Evolutionary conservation across 148 eudicot genomes (phyloP).

Genomic region (Polygonum aviculare): DNA sequence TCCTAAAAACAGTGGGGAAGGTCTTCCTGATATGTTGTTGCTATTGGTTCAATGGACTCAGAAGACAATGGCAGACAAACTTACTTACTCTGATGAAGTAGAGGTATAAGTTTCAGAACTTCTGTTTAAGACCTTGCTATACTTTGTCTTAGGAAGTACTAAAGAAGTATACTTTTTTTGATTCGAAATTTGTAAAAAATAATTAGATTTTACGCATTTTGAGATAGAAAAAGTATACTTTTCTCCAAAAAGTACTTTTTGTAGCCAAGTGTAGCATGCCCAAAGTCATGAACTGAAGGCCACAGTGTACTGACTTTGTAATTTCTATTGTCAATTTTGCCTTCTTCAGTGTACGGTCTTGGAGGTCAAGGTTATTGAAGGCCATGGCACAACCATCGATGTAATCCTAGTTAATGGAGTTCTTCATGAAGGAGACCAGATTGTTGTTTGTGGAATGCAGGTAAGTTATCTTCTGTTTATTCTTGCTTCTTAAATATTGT

Average conservation of each 20-base stretch:
- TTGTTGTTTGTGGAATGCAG: slow-evolving; percentile 89
- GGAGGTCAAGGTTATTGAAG: slow-evolving; percentile 94
- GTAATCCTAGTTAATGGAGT: slow-evolving; percentile 87
- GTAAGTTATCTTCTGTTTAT: slow-evolving; percentile 21
- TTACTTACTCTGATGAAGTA: slow-evolving; percentile 60
- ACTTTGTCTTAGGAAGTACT: too few species aligned
- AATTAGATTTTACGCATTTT: too few species aligned
- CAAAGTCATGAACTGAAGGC: not conserved
- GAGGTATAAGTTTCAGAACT: slow-evolving; percentile 34
- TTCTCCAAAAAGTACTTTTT: too few species aligned
- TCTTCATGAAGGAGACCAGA: slow-evolving; percentile 90
- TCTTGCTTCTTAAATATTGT: not conserved
- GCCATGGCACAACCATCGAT: slow-evolving; percentile 88
- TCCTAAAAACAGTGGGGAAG: slow-evolving; percentile 64
- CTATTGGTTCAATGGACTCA: slow-evolving; percentile 76
- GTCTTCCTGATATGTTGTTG: slow-evolving; percentile 69
- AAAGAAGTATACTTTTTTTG: too few species aligned
- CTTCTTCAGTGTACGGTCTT: slow-evolving; percentile 72
- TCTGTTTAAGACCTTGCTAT: too few species aligned
- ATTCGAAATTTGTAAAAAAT: too few species aligned
- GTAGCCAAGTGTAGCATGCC: too few species aligned
- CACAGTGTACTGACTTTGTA: not conserved
- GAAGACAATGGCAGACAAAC: slow-evolving; percentile 72
- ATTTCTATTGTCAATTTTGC: slow-evolving; percentile 13
- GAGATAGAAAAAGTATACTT: too few species aligned